Evolutionary conservation across 345 rosid genomes (phyloP).

Genomic region (Brassica rapa): DNA sequence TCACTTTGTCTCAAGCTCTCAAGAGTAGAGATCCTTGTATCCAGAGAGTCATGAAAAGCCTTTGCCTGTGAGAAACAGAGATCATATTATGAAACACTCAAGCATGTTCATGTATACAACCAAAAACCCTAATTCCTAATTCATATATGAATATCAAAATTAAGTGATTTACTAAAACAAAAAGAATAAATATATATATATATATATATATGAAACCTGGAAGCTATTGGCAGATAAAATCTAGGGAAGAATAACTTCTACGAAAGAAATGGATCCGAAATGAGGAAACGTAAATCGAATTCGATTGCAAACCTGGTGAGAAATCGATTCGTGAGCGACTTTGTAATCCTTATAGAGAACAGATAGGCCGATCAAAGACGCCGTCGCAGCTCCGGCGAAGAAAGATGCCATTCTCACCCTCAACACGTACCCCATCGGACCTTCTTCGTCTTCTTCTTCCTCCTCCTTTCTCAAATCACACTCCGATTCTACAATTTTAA

Average conservation of each 20-base stretch:
- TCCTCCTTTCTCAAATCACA: conserved; percentile 8
- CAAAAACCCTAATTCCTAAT: neutral
- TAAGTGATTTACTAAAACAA: neutral
- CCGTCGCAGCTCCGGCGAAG: conserved; percentile 86
- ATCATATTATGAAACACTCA: neutral
- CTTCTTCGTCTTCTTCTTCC: conserved; percentile 45
- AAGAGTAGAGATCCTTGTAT: conserved; percentile 67
- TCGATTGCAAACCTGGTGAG: conserved; percentile 57
- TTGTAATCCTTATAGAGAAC: conserved; percentile 84
- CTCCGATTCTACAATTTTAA: neutral
- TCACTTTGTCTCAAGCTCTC: conserved; percentile 69
- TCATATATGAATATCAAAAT: neutral
- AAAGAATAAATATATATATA: neutral
- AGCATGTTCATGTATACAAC: neutral
- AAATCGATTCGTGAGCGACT: conserved; percentile 72
- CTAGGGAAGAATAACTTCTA: too few species aligned
- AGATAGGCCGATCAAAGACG: conserved; percentile 73
- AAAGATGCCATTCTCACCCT: conserved; percentile 93
- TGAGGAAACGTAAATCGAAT: neutral
- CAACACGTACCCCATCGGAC: conserved; percentile 88
- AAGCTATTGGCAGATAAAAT: neutral
- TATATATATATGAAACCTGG: conserved; percentile 21
- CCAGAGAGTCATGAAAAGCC: conserved; percentile 66
- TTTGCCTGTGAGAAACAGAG: conserved; percentile 55
- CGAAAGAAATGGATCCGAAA: conserved; percentile 12